These are phyloP conservation scores for Ziziphus jujuba DNA, from an alignment of 306 rosid species.

Conservation along the genomic window DNA sequence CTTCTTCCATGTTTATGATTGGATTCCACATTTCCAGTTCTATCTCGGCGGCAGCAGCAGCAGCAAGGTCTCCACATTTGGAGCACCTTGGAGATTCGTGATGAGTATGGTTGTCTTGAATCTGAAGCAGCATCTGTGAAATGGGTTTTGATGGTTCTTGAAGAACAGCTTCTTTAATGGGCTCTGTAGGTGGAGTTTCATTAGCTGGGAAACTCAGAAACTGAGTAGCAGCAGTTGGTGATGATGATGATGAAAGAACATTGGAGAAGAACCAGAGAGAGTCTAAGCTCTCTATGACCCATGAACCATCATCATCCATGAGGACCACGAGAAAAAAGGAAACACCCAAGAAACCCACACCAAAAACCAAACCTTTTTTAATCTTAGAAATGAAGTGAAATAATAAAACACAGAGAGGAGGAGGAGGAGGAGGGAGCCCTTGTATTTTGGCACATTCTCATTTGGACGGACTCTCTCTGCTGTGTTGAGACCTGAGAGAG, in stretches of 20 bases:
- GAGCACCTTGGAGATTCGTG: constrained; percentile 3
- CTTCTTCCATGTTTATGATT: not conserved
- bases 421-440: not conserved
- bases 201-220: constrained; percentile 4
- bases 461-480: constrained; percentile 19
- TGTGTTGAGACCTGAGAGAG: too few species aligned
- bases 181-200: constrained; percentile 2
- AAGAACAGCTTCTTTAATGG: constrained; percentile 12
- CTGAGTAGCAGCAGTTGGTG: not conserved
- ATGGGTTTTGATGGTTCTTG: constrained; percentile 16
- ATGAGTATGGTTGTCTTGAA: constrained; percentile 5
- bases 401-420: not conserved
- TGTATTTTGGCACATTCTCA: constrained; percentile 1
- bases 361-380: too few species aligned
- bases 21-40: constrained; percentile 6
- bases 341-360: too few species aligned
- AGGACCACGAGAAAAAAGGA: not conserved
- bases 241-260: constrained; percentile 21
- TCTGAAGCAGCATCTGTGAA: constrained; percentile 1
- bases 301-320: constrained; percentile 38
- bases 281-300: constrained; percentile 44
- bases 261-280: constrained; percentile 68
- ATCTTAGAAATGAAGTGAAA: too few species aligned
- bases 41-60: too few species aligned
- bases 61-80: constrained; percentile 13